Conservation (phyloP, 495 filamentous ascomycete species). For the Thozetella sp. region DNA sequence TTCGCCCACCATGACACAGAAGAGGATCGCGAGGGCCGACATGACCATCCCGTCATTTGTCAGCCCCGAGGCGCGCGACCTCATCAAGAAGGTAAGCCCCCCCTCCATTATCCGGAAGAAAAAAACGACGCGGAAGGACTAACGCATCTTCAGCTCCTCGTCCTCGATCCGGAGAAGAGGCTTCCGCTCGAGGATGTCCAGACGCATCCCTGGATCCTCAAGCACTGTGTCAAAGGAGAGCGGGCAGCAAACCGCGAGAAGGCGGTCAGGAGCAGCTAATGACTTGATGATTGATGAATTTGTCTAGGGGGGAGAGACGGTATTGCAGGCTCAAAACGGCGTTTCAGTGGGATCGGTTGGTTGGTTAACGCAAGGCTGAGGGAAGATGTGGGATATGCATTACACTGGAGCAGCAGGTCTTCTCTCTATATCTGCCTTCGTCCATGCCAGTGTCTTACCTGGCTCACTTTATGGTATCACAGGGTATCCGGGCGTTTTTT, state of each 20-base stretch:
- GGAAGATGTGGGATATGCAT: conserved; percentile 1
- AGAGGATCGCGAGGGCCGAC: conserved; percentile 84
- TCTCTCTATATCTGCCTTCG: neutral
- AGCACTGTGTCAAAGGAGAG: conserved; percentile 88
- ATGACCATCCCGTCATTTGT: conserved; percentile 92
- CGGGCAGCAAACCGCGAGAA: conserved; percentile 54
- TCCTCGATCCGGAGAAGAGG: conserved; percentile 92
- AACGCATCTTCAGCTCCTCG: conserved; percentile 73
- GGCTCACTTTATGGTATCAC: conserved; percentile 1
- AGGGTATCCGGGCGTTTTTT: neutral
- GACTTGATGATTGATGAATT: conserved; percentile 6
- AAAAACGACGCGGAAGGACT: too few species aligned
- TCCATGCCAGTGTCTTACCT: neutral
- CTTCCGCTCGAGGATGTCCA: conserved; percentile 88
- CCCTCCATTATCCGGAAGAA: too few species aligned
- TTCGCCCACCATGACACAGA: conserved; percentile 90
- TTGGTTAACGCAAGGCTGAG: neutral
- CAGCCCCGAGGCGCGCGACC: conserved; percentile 85
- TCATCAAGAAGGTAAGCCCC: conserved; percentile 80
- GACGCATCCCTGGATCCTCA: conserved; percentile 94
- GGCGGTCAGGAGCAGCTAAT: conserved; percentile 19
- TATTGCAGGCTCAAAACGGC: neutral
- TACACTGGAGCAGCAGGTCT: neutral
- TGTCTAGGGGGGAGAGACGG: neutral
- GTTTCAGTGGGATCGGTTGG: neutral